phyloP scores from a whole-genome alignment of 768 basidiomycete genomes.

The Naematelia aurantialba region DNA sequence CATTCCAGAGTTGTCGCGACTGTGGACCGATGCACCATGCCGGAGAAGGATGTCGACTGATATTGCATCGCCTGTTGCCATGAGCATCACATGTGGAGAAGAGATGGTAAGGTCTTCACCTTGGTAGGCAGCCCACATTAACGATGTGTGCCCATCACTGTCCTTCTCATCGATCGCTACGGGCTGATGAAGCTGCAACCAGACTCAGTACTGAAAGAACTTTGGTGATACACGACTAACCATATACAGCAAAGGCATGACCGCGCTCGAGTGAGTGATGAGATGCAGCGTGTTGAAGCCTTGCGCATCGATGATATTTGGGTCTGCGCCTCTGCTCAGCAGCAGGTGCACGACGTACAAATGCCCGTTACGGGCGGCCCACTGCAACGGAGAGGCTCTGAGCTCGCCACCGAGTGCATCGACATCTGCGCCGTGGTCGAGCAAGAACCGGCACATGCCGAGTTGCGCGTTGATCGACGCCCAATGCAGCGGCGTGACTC shows the following conservation, averaged over 20 bases:
- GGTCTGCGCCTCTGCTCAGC: constrained; percentile 84
- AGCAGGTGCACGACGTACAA: constrained; percentile 92
- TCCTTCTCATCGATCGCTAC: constrained; percentile 87
- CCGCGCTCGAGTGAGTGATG: constrained; percentile 86
- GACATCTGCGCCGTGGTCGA: constrained; percentile 90
- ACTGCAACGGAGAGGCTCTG: constrained; percentile 90
- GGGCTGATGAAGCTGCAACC: constrained; percentile 84
- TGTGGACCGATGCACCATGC: constrained; percentile 75
- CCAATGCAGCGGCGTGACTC: constrained; percentile 96
- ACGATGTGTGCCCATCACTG: constrained; percentile 82
- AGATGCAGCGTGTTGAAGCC: constrained; percentile 95
- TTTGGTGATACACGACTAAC: constrained; percentile 18
- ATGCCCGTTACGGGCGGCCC: constrained; percentile 95
- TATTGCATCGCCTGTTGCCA: constrained; percentile 67
- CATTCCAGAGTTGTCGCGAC: constrained; percentile 75
- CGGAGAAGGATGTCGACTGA: constrained; percentile 85
- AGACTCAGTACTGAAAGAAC: background rate
- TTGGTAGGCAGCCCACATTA: constrained; percentile 99
- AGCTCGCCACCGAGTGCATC: constrained; percentile 93
- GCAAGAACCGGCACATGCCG: constrained; percentile 75
- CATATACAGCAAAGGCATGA: constrained; percentile 76
- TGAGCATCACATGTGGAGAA: background rate
- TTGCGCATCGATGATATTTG: constrained; percentile 83
- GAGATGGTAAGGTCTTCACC: constrained; percentile 47
- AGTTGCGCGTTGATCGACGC: constrained; percentile 95